A percentile compares a stretch with the other conserved stretches of the same genome.
These are phyloP conservation scores for Fusarium verticillioides DNA, from an alignment of 2,329 filamentous ascomycete species.

Conservation along the genomic window DNA sequence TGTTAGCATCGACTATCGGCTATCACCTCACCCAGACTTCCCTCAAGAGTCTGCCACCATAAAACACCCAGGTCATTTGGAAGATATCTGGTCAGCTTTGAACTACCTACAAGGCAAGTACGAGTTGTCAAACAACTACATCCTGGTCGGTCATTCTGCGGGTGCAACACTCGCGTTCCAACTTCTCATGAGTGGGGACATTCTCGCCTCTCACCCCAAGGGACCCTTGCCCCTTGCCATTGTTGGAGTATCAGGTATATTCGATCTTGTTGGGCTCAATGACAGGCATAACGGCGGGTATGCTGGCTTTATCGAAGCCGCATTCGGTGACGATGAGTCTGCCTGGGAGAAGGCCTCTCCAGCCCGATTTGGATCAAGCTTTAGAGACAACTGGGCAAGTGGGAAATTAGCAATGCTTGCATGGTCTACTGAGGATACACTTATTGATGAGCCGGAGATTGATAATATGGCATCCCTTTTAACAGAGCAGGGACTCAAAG, in stretches of 20 bases:
- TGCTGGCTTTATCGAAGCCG: conserved; percentile 64
- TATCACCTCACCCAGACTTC: conserved; percentile 62
- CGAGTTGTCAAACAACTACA: conserved; percentile 59
- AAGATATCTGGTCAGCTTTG: conserved; percentile 66
- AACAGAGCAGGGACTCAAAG: conserved; percentile 50
- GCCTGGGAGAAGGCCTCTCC: conserved; percentile 69
- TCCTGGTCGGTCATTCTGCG: conserved; percentile 71
- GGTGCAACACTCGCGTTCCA: conserved; percentile 74
- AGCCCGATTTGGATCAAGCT: conserved; percentile 55
- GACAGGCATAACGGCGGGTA: conserved; percentile 62
- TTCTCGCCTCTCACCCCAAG: conserved; percentile 41
- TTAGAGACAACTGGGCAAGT: conserved; percentile 52
- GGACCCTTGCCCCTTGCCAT: conserved; percentile 61
- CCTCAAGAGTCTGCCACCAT: conserved; percentile 55
- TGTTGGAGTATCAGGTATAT: conserved; percentile 74
- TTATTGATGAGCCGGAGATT: conserved; percentile 68
- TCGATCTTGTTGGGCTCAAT: conserved; percentile 68
- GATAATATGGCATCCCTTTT: conserved; percentile 65
- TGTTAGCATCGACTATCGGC: conserved; percentile 71
- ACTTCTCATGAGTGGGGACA: conserved; percentile 58
- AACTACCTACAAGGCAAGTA: conserved; percentile 59
- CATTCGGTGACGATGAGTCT: conserved; percentile 66
- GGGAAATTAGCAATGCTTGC: conserved; percentile 54
- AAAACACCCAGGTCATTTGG: conserved; percentile 68
- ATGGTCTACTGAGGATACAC: conserved; percentile 59